Base-by-base conservation (phyloP, 768 basidiomycete genomes). In the Auricularia sp. region DNA sequence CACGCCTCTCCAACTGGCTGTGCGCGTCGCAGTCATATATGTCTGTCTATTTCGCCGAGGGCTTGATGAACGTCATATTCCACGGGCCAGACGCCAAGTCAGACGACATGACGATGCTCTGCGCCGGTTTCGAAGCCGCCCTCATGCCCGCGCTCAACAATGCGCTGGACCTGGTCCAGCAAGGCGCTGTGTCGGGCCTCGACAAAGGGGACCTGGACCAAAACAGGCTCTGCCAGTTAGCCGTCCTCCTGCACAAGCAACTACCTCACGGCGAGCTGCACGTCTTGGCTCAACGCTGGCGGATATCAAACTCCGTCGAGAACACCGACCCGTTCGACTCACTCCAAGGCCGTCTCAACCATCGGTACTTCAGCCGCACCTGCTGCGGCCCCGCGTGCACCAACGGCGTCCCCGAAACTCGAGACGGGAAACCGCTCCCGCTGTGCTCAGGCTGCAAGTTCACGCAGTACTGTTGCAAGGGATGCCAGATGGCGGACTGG, bases 401-500 rank as follows among this genome's bases (percentile, higher is more conserved):
- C 18, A 8, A 18, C 47, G 47, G 18, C 14, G 6, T 51, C 47
- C 21, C 11, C 47, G 47, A 51, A 1, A 51, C 18, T 18, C 11
- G 18, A 18, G 21, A 21, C 16, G 47, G 47, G 16, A 51, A 51
- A 21, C 18, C 47, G 47, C 21, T 51, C 47, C 21, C 47, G 18
- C 21, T 51, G 47, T 75, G 75, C 63, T 10, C 70, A 24, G 72
- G 69, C 6, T 75, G 73, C 64, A 63, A 63, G 29, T 68, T 67
- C 24, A 70, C 65, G 8, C 75, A 74, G 74, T 78, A 78, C 61
- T 79, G 77, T 70, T 71, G 68, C 61, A 14, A 61, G 42, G 14
- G 63, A n/a, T 77, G 76, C 62, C 78, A 79, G 64, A 67, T 65
- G 44, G 24, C 35, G 0, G 39, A 73, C 47, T 78, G 77, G 77